Percentiles rank a stretch among this genome's conserved stretches.
Conservation (phyloP, 257 asterid species). For the Dorcoceras hygrometricum region DNA sequence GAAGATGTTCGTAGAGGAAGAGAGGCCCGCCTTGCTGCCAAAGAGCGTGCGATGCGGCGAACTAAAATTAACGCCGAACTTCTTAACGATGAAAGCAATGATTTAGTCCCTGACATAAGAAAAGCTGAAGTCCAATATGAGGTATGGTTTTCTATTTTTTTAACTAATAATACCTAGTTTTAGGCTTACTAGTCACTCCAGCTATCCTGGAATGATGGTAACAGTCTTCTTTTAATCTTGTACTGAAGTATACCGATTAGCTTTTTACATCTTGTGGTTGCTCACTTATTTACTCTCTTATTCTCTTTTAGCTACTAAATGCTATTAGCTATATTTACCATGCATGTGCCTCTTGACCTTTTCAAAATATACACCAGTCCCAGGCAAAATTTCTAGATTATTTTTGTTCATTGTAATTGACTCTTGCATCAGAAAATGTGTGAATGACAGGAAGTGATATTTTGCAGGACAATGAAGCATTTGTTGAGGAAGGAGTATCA, state of each 20-base stretch:
- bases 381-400: slow-evolving; percentile 1
- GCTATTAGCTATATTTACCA: background rate
- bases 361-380: background rate
- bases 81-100: slow-evolving; percentile 48
- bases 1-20: slow-evolving; percentile 37
- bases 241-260: background rate
- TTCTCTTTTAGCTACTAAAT: background rate
- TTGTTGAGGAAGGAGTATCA: slow-evolving; percentile 66
- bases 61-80: slow-evolving; percentile 45
- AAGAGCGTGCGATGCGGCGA: slow-evolving; percentile 58
- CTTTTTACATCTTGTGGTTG: slow-evolving; percentile 8
- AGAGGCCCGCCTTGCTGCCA: slow-evolving; percentile 64
- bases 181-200: background rate
- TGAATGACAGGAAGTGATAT: slow-evolving; percentile 22
- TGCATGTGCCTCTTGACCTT: slow-evolving; percentile 1
- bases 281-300: slow-evolving; percentile 1
- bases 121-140: slow-evolving; percentile 67
- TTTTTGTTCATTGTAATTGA: slow-evolving; percentile 7
- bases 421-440: slow-evolving; percentile 12
- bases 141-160: slow-evolving; percentile 36
- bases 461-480: slow-evolving; percentile 72
- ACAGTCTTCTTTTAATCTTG: no score
- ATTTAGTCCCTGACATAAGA: slow-evolving; percentile 48
- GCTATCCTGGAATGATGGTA: no score
- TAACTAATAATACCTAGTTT: background rate